phyloP scores from a whole-genome alignment of 768 basidiomycete species.

The Nidularia pulvinata region DNA sequence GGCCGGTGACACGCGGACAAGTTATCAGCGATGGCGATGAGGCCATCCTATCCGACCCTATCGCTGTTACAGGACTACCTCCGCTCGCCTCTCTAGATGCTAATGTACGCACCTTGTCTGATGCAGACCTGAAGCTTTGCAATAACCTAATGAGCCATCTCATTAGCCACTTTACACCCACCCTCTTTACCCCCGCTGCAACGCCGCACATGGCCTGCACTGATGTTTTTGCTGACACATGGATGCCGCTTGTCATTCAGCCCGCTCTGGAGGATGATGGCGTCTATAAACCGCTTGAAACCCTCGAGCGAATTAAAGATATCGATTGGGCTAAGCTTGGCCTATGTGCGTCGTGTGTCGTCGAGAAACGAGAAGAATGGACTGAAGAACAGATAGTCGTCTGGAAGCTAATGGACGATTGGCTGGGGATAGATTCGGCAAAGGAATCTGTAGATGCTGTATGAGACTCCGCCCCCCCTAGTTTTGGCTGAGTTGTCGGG shows the following conservation, averaged over 20 bases:
- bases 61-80: slow-evolving; percentile 1
- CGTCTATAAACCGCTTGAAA: slow-evolving; percentile 73
- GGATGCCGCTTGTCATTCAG: slow-evolving; percentile 72
- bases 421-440: slow-evolving; percentile 34
- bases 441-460: background rate
- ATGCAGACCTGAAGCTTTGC: slow-evolving; percentile 35
- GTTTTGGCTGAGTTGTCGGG: too few species aligned
- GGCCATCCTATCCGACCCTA: slow-evolving; percentile 6
- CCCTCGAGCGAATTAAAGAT: slow-evolving; percentile 56
- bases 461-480: background rate
- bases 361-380: slow-evolving; percentile 68
- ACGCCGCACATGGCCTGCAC: slow-evolving; percentile 79
- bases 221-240: slow-evolving; percentile 66
- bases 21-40: background rate
- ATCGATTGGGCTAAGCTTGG: slow-evolving; percentile 61
- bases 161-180: slow-evolving; percentile 69
- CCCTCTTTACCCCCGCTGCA: slow-evolving; percentile 68
- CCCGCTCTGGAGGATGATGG: slow-evolving; percentile 63
- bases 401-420: slow-evolving; percentile 62
- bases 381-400: slow-evolving; percentile 53
- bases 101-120: slow-evolving; percentile 19
- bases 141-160: slow-evolving; percentile 49
- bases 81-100: background rate
- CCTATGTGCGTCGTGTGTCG: slow-evolving; percentile 56
- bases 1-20: background rate